Base-by-base conservation (phyloP, 2,329 filamentous ascomycete genomes). In the Clathrospora elynae region DNA sequence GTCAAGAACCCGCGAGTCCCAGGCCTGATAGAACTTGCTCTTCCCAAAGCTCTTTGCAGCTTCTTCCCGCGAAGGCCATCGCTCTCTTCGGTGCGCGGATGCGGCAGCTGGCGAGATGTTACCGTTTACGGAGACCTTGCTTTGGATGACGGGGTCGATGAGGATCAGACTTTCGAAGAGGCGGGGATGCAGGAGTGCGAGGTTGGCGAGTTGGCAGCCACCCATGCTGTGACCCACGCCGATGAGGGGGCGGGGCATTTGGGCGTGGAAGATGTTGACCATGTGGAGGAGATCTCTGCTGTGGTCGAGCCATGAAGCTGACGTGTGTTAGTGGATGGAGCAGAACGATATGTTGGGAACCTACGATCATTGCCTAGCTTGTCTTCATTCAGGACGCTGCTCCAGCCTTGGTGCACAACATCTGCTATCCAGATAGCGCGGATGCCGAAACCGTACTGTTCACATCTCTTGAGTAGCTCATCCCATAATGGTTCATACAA, bases 401-500 rank as follows among this genome's bases (percentile, higher is more conserved):
- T 95, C 59, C 82, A 77, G 23, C 91, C 91, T 73, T 96, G 88
- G 65, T 90, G 85, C 19, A 88, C 84, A n/a, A 87, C 82, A 72
- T 97, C 92, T 49, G 89, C 85, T 58, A 96, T 93, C 87, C 88
- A 96, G 57, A 97, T 91, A 49, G 81, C 78, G 43, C 89, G 82
- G 58, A 97, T 88, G 2, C 79, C 77, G 57, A 95, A 81, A 12
- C 83, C 84, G 42, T 78, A 74, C 10, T 71, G 65, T 53, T 79
- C 78, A 5, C 84, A 74, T 12, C 77, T 73, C 12, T 76, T 71
- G 55, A 87, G 75, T 2, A 96, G 75, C 36, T 96, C 89, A 46
- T 92, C 88, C 87, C 90, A 96, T 0, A 96, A 75, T 0, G 92
- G 88, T 61, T 96, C 91, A 64, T 96, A 96, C 2, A 96, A 72